Evolutionary conservation across 495 filamentous ascomycete species (phyloP), one percentile per base, ranked within the genome.

Genomic region (Usnea hakonensis): DNA sequence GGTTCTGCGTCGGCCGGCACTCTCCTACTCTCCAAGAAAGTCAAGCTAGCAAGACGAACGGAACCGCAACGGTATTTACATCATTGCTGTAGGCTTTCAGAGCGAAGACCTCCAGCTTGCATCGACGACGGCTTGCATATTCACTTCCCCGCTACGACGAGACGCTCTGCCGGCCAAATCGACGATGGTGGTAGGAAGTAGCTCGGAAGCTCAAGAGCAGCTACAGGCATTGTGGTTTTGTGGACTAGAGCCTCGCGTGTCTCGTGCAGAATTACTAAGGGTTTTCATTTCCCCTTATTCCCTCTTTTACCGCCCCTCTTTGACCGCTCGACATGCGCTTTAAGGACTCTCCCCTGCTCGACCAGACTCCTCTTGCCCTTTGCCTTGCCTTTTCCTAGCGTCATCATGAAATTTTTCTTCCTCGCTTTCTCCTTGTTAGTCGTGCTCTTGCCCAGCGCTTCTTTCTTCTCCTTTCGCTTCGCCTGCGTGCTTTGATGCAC

Each of bases 331-430:
- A 89, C 78, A 74, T 97, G 92, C 55, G 84, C 88, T 74, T 83
- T 90, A 66, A 98, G 68, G 57, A 89, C 81, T 72, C 85, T 88
- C 65, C 83, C 82, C 50, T 86, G 90, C 69, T 96, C 87, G 44
- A 87, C 81, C 70, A 98, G 78, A 84, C 90, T 95, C 68, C 90
- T 81, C 86, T 96, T 97, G 71, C 89, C 86, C 79, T 97, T 97
- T 54, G 79, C 82, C 76, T 90, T 90, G 4, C 94, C 93, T 79
- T 97, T 97, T 54, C 91, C 90, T 41, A 97, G 73, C 35, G 91
- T 96, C 95, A 99, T 99, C 69, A 97, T 71, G 74, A 97, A 95
- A 73, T 97, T 97, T 85, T 99, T 97, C 79, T 86, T 87, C 57
- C 93, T 79, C 33, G 88, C 85, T 82, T 99, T 99, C 80, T 99